A percentile compares a stretch with the other conserved stretches of the same genome.
These are phyloP conservation scores for Knufia petricola DNA, from an alignment of 2,329 filamentous ascomycete species.

Conservation along the genomic window DNA sequence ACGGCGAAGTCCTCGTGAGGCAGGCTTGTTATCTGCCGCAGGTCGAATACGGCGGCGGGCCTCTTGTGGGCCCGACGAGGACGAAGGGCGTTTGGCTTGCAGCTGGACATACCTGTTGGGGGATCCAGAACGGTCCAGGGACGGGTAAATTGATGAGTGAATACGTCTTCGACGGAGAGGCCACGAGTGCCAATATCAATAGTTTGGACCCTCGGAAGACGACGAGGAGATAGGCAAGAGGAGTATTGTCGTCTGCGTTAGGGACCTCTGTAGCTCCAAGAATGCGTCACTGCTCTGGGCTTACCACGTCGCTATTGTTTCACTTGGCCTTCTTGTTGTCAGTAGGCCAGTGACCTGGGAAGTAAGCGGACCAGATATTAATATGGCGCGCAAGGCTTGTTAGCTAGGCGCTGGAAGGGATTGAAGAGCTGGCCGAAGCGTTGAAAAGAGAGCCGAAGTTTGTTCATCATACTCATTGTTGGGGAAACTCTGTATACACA, in stretches of 20 bases:
- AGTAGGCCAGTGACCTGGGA: too few species aligned
- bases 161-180: conserved; percentile 62
- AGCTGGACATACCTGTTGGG: conserved; percentile 93
- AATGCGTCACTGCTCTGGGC: too few species aligned
- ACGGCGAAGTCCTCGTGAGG: conserved; percentile 59
- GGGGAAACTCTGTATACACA: neutral
- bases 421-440: too few species aligned
- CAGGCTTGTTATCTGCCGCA: conserved; percentile 93
- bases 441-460: too few species aligned
- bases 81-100: conserved; percentile 70
- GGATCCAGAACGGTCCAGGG: conserved; percentile 87
- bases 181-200: conserved; percentile 57
- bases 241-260: too few species aligned
- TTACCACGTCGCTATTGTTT: too few species aligned
- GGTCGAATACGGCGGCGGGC: conserved; percentile 46
- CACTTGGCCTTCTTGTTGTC: too few species aligned
- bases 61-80: conserved; percentile 66
- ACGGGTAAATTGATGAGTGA: conserved; percentile 76
- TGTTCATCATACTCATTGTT: too few species aligned
- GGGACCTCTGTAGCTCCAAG: too few species aligned
- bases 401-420: too few species aligned
- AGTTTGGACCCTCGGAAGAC: conserved; percentile 59
- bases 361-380: too few species aligned
- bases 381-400: too few species aligned
- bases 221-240: conserved; percentile 3